Conservation (phyloP, 441 rosid genomes). For the Adansonia gregorii region DNA sequence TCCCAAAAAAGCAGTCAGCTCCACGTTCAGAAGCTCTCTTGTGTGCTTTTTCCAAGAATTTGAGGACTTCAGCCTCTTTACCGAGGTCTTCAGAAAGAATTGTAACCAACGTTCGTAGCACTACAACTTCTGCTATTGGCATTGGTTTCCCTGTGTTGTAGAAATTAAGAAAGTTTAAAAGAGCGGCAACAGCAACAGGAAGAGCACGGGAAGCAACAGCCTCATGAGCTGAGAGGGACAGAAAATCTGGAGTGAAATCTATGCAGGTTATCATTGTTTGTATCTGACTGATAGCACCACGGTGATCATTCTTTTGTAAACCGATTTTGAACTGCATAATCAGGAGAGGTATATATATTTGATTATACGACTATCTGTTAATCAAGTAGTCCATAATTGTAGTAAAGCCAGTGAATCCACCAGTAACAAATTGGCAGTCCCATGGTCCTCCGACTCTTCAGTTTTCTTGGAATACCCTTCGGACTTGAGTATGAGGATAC, state of each 20-base stretch:
- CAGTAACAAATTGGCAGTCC: neutral
- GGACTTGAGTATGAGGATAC: too few relatives aligned
- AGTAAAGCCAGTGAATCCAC: conserved; percentile 19
- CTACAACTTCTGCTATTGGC: conserved; percentile 73
- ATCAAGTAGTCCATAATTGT: conserved; percentile 3
- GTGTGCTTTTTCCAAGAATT: conserved; percentile 58
- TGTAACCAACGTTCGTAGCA: conserved; percentile 75
- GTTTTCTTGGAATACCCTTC: too few relatives aligned
- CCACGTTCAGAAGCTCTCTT: conserved; percentile 72
- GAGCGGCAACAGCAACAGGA: conserved; percentile 74
- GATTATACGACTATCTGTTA: conserved; percentile 26
- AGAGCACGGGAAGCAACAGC: conserved; percentile 85
- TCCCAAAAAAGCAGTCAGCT: conserved; percentile 68
- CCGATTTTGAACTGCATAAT: conserved; percentile 79
- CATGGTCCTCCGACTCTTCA: too few relatives aligned
- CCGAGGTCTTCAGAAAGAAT: conserved; percentile 63
- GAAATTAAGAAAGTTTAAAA: conserved; percentile 72
- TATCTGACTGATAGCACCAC: conserved; percentile 71
- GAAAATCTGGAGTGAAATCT: conserved; percentile 82
- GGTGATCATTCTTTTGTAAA: conserved; percentile 61
- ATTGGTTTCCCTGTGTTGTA: conserved; percentile 62
- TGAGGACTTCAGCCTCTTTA: conserved; percentile 62
- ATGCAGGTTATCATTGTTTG: conserved; percentile 70
- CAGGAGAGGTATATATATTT: conserved; percentile 31
- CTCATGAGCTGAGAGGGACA: conserved; percentile 91